Evolutionary conservation across 192 early-diverging fungal genomes (phyloP), one percentile per base, ranked within the genome.

Genomic region (Coemansia brasiliensis): DNA sequence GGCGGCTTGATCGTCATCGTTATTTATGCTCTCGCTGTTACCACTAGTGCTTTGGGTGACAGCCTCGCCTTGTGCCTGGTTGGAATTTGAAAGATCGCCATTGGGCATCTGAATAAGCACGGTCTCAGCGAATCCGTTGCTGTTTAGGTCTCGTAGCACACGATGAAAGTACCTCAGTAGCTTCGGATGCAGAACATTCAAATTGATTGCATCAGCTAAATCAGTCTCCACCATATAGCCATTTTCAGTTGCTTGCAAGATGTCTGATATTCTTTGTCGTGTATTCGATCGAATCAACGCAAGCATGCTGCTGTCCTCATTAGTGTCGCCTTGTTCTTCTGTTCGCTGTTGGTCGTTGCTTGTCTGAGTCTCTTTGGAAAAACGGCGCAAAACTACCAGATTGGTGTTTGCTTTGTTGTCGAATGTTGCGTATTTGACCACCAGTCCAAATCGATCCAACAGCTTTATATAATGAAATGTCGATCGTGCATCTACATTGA

Each of bases 381-480:
- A 80, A 15, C 63, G 58, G 7, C 72, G 71, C 42, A 80, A 37
- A 1, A 70, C 17, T n/a, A 74, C 24, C 11, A 74, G 52, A 16
- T 80, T 80, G 2, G 78, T 80, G 44, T 70, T 69, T 29, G 29
- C 35, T 4, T 61, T 68, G 0, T 57, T 43, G 12, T 62, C 43
- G 41, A 53, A 74, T 11, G 63, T 64, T 13, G 50, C 26, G 16
- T 43, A 41, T 52, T 71, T 74, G 42, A 48, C 24, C 18, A 74
- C 24, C 21, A 80, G 59, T 3, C 78, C 78, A 15, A 64, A 50
- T 0, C 18, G 7, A 38, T 70, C 78, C 9, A 80, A 49, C 6
- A 48, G n/a, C 54, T 63, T 74, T n/a, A 80, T 39, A n/a, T 35
- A 80, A 53, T 69, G 63, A 45, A 67, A 80, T 26, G 48, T 48